A percentile compares a stretch with the other conserved stretches of the same genome.
Conservation (phyloP, 129 eudicot species). For the Oenanthe sinensis region DNA sequence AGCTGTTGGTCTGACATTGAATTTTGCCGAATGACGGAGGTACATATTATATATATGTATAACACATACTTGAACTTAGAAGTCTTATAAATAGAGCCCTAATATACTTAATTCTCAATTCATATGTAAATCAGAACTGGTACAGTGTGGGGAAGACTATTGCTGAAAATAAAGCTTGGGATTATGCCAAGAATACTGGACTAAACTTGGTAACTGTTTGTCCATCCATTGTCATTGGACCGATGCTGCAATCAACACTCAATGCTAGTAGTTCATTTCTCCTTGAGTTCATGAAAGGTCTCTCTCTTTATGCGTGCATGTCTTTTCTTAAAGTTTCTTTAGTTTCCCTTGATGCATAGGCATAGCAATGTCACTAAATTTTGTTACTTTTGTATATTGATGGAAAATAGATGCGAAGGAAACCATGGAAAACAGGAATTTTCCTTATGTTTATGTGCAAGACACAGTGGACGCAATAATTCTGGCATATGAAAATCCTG, state of each 20-base stretch:
- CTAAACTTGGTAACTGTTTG: slow-evolving; percentile 30
- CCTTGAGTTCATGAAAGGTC: slow-evolving; percentile 33
- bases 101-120: background rate
- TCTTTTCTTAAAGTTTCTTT: background rate
- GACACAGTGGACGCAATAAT: slow-evolving; percentile 32
- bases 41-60: background rate
- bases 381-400: background rate
- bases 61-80: background rate
- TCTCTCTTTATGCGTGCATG: background rate
- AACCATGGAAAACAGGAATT: slow-evolving; percentile 8
- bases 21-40: slow-evolving; percentile 22
- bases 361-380: background rate
- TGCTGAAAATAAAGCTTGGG: slow-evolving; percentile 36
- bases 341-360: background rate
- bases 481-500: slow-evolving; percentile 27
- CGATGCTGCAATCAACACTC: slow-evolving; percentile 39
- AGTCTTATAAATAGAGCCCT: background rate
- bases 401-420: slow-evolving; percentile 1
- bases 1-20: slow-evolving; percentile 36
- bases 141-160: slow-evolving; percentile 33
- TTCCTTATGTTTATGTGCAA: slow-evolving; percentile 26
- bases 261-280: slow-evolving; percentile 34
- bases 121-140: slow-evolving; percentile 26
- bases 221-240: slow-evolving; percentile 36
- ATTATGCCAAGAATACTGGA: slow-evolving; percentile 17